Conservation (phyloP, 2,329 filamentous ascomycete genomes). For the Hymenoscyphus fructigenus region DNA sequence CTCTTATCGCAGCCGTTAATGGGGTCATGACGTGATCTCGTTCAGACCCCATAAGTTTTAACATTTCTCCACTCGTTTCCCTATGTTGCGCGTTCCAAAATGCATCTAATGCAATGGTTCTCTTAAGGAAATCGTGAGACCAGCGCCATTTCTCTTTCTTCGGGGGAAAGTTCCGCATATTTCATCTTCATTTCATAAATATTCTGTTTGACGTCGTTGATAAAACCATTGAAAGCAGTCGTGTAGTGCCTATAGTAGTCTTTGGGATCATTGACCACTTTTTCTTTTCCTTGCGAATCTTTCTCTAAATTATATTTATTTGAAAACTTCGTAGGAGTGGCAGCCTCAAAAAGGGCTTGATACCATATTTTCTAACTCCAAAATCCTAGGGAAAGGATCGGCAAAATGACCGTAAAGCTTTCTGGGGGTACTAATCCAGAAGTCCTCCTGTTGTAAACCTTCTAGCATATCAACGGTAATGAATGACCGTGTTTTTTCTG, state of each 20-base stretch:
- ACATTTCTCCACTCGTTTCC: background rate
- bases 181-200: background rate
- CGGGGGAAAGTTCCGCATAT: background rate
- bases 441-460: background rate
- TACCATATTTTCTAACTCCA: background rate
- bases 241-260: too few species aligned
- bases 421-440: background rate
- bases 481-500: background rate
- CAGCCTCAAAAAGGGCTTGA: background rate
- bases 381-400: background rate
- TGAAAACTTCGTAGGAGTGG: background rate
- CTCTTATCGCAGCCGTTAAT: background rate
- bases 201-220: too few species aligned
- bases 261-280: too few species aligned
- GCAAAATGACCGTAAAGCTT: background rate
- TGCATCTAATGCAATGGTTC: background rate
- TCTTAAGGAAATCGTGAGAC: background rate
- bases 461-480: background rate
- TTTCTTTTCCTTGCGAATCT: background rate
- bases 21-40: background rate
- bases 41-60: background rate
- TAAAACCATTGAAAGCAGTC: too few species aligned
- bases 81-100: background rate
- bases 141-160: background rate
- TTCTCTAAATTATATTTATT: background rate